phyloP scores from a whole-genome alignment of 2,329 filamentous ascomycete species.

The Magnaporthiopsis poae region DNA sequence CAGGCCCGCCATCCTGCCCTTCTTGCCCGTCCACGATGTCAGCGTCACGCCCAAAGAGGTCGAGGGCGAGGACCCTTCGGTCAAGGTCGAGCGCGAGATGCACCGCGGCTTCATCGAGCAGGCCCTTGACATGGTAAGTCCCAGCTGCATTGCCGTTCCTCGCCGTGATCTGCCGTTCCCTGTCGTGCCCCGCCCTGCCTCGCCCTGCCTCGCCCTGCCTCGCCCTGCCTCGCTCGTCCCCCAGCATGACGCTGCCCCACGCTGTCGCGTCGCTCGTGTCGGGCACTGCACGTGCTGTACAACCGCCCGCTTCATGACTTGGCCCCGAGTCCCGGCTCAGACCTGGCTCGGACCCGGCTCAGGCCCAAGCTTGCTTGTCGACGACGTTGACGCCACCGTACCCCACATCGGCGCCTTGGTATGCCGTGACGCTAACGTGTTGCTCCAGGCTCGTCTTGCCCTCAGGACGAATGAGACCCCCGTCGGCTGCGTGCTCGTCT shows the following conservation, averaged over 20 bases:
- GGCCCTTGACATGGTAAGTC: conserved; percentile 71
- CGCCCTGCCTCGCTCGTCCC: not conserved
- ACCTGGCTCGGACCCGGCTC: not conserved
- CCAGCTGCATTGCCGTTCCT: not conserved
- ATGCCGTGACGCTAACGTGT: conserved; percentile 10
- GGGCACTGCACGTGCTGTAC: not conserved
- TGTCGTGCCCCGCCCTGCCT: too few relatives aligned
- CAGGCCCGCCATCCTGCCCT: not conserved
- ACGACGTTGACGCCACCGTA: not conserved
- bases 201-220: too few relatives aligned
- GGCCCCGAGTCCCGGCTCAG: too few relatives aligned
- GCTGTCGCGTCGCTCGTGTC: not conserved
- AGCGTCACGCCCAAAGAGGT: conserved; percentile 18
- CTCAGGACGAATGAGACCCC: conserved; percentile 83
- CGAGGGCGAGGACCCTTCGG: conserved; percentile 21
- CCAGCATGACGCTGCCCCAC: not conserved
- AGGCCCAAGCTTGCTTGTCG: not conserved
- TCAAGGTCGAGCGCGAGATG: conserved; percentile 27
- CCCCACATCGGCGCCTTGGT: not conserved
- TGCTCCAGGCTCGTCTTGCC: conserved; percentile 66
- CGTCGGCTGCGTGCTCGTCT: conserved; percentile 88
- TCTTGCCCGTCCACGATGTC: not conserved
- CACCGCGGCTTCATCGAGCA: conserved; percentile 66
- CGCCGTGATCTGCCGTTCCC: too few relatives aligned
- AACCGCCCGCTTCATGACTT: not conserved